Evolutionary conservation across 1,139 yeast species (phyloP).

Genomic region (Chernovozyma sophiae-reginae): DNA sequence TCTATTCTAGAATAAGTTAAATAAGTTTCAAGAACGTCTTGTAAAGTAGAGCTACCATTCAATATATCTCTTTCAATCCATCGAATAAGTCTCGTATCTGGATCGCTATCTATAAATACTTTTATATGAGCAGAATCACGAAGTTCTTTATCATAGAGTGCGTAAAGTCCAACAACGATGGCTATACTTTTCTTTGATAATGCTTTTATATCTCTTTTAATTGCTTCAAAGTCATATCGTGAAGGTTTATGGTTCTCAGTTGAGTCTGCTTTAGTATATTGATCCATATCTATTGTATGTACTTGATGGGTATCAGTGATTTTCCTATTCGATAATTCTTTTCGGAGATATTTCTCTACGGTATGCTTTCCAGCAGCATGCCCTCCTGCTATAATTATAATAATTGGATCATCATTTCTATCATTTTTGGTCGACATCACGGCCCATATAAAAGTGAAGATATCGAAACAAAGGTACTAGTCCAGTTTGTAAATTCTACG

Average conservation of each 20-base stretch:
- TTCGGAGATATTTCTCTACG: conserved; percentile 27
- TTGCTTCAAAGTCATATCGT: conserved; percentile 30
- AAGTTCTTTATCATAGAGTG: conserved; percentile 63
- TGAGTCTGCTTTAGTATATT: conserved; percentile 1
- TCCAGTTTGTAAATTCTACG: too few species aligned
- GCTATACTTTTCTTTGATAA: conserved; percentile 31
- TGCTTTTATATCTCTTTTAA: conserved; percentile 16
- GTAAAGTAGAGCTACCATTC: conserved; percentile 27
- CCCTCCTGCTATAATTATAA: conserved; percentile 70
- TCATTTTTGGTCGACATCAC: too few species aligned
- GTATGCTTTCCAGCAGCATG: conserved; percentile 65
- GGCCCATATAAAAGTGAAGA: too few species aligned
- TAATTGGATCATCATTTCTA: conserved; percentile 20
- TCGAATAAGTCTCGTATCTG: conserved; percentile 76
- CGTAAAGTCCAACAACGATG: conserved; percentile 64
- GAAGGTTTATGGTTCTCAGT: conserved; percentile 26
- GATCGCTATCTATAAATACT: conserved; percentile 80
- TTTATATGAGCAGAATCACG: conserved; percentile 58
- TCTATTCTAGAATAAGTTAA: conserved; percentile 69
- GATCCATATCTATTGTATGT: conserved; percentile 7
- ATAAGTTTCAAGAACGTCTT: conserved; percentile 54
- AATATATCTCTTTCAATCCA: conserved; percentile 56
- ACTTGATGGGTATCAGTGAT: conserved; percentile 12
- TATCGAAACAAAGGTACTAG: too few species aligned
- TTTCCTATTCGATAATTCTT: conserved; percentile 17